Conservation (phyloP, 306 rosid genomes). For the Medicago lupulina region DNA sequence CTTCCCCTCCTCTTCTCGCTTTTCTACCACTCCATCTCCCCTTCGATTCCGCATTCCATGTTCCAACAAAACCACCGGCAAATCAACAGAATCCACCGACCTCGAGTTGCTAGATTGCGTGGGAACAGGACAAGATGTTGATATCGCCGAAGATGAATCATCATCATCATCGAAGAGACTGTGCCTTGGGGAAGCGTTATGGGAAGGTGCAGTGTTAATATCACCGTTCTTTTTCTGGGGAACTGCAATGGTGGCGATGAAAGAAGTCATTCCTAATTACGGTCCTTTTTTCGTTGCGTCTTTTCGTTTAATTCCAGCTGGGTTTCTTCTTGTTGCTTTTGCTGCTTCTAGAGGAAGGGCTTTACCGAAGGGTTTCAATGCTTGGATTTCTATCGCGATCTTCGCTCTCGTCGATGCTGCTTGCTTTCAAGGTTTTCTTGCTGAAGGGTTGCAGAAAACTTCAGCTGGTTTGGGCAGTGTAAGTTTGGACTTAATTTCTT, state of each 20-base stretch:
- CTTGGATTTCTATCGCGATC: slow-evolving; percentile 84
- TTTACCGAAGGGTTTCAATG: slow-evolving; percentile 69
- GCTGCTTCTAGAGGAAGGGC: slow-evolving; percentile 79
- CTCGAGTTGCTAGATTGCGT: slow-evolving; percentile 55
- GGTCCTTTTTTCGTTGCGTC: slow-evolving; percentile 88
- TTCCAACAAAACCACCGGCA: slow-evolving; percentile 29
- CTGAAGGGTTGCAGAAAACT: slow-evolving; percentile 83
- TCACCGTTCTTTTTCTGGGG: slow-evolving; percentile 99
- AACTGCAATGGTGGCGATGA: slow-evolving; percentile 98
- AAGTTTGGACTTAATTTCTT: slow-evolving; percentile 47
- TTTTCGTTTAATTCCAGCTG: slow-evolving; percentile 90
- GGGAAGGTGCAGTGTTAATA: slow-evolving; percentile 75
- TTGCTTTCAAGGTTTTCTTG: slow-evolving; percentile 95
- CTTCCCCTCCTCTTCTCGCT: slow-evolving; percentile 17
- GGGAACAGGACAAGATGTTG: slow-evolving; percentile 80
- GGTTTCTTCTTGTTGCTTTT: slow-evolving; percentile 79
- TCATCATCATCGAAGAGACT: not conserved
- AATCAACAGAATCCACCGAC: not conserved
- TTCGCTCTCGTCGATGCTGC: slow-evolving; percentile 88
- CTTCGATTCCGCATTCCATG: slow-evolving; percentile 41
- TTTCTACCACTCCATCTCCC: not conserved
- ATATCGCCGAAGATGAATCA: slow-evolving; percentile 7
- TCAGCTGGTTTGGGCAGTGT: slow-evolving; percentile 98
- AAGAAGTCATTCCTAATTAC: slow-evolving; percentile 76
- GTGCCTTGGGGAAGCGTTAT: slow-evolving; percentile 35